These are phyloP conservation scores for Leishmania tarentolae DNA, from an alignment of 208 protist genomes.

Conservation along the genomic window DNA sequence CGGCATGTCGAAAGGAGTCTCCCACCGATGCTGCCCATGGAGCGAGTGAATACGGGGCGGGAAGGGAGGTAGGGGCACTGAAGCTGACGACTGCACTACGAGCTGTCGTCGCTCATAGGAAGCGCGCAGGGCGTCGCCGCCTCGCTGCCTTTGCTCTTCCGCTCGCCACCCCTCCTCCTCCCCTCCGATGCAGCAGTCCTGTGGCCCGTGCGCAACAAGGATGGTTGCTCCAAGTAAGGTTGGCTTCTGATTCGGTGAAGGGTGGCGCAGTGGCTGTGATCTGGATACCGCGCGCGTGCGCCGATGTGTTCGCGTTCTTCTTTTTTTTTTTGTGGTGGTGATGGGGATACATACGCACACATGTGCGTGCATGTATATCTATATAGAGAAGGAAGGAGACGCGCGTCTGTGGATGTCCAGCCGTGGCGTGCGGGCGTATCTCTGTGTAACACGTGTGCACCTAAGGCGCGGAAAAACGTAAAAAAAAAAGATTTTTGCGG, in stretches of 20 bases:
- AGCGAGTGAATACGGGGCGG: background rate
- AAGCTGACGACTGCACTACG: background rate
- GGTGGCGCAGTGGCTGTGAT: background rate
- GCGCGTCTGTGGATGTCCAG: background rate
- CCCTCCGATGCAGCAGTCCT: background rate
- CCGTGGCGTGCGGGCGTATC: slow-evolving; percentile 4
- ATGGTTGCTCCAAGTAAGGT: background rate
- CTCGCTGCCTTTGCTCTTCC: background rate
- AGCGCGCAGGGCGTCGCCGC: background rate
- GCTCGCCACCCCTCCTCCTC: background rate
- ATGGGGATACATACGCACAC: background rate
- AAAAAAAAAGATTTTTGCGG: too few species aligned
- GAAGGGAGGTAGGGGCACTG: background rate
- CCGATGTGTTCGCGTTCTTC: background rate
- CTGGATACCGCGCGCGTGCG: background rate
- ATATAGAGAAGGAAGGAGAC: background rate
- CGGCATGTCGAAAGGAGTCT: background rate
- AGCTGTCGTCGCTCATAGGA: background rate
- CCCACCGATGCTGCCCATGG: background rate
- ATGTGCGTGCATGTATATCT: background rate
- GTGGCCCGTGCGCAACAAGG: background rate
- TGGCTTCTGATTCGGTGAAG: background rate
- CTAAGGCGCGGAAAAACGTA: background rate
- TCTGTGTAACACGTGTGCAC: background rate
- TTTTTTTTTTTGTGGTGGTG: too few species aligned